Conservation (phyloP, 306 rosid genomes). For the Styphnolobium japonicum region DNA sequence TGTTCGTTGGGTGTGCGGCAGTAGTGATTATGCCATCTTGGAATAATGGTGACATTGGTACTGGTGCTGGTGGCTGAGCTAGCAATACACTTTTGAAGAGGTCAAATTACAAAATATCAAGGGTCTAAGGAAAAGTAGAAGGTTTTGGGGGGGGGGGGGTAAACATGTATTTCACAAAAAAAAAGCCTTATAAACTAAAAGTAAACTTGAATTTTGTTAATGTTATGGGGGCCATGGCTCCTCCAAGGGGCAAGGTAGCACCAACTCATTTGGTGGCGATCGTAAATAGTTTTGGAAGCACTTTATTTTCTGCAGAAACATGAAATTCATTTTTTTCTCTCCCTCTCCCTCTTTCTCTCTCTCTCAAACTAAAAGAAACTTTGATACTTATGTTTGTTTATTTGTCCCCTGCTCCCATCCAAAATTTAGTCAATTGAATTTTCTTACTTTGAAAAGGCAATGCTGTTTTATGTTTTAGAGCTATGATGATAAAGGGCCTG, state of each 20-base stretch:
- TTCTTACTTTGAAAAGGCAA: conserved; percentile 19
- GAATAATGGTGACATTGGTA: neutral
- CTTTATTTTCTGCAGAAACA: neutral
- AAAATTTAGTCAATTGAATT: conserved; percentile 1
- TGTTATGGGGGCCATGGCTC: too few relatives aligned
- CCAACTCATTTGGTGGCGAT: neutral
- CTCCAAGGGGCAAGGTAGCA: too few relatives aligned
- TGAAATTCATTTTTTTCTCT: neutral
- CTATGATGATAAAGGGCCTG: conserved; percentile 91
- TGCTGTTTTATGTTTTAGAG: conserved; percentile 48
- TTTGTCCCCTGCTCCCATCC: neutral
- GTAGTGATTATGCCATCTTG: neutral
- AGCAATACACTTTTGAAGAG: too few relatives aligned
- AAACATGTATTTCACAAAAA: too few relatives aligned
- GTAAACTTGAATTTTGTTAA: too few relatives aligned
- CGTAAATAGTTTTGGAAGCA: conserved; percentile 5
- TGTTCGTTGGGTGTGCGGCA: too few relatives aligned
- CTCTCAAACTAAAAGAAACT: conserved; percentile 1
- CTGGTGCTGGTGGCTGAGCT: neutral
- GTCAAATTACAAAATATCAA: too few relatives aligned
- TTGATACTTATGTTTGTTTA: neutral
- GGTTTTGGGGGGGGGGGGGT: too few relatives aligned
- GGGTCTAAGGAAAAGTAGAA: too few relatives aligned
- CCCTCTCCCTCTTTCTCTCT: neutral
- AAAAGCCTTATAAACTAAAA: too few relatives aligned